A percentile compares a stretch with the other conserved stretches of the same genome.
These are phyloP conservation scores for Monosporascus cannonballus DNA, from an alignment of 2,329 filamentous ascomycete genomes.

Conservation along the genomic window DNA sequence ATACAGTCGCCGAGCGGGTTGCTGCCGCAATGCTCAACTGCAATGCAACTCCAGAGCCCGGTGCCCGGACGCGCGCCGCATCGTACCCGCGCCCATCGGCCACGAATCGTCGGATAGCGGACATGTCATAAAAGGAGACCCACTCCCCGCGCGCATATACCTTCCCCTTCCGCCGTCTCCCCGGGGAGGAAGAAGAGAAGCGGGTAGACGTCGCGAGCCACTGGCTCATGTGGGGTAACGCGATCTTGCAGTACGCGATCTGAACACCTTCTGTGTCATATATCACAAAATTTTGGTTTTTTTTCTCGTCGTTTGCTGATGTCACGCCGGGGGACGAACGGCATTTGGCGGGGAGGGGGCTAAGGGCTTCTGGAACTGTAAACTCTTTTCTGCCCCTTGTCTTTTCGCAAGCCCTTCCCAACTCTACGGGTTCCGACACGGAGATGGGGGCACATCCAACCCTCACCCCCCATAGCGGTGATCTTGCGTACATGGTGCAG, in stretches of 20 bases:
- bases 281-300: not conserved
- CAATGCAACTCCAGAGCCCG: no score
- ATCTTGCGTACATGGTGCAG: no score
- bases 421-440: not conserved
- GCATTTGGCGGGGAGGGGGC: no score
- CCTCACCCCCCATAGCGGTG: no score
- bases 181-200: no score
- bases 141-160: not conserved
- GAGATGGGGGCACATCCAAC: no score
- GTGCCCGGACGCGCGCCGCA: no score
- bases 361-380: not conserved
- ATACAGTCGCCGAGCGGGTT: no score
- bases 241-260: slow-evolving; percentile 23
- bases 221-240: slow-evolving; percentile 17
- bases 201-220: not conserved
- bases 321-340: not conserved
- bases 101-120: no score
- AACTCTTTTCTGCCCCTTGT: not conserved
- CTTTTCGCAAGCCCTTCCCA: slow-evolving; percentile 2
- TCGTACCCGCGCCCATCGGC: no score
- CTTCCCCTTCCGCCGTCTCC: not conserved
- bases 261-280: not conserved
- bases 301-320: not conserved
- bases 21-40: no score
- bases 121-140: no score